Conservation (phyloP, 2,329 filamentous ascomycete species). For the Chaetothyriales sp. region DNA sequence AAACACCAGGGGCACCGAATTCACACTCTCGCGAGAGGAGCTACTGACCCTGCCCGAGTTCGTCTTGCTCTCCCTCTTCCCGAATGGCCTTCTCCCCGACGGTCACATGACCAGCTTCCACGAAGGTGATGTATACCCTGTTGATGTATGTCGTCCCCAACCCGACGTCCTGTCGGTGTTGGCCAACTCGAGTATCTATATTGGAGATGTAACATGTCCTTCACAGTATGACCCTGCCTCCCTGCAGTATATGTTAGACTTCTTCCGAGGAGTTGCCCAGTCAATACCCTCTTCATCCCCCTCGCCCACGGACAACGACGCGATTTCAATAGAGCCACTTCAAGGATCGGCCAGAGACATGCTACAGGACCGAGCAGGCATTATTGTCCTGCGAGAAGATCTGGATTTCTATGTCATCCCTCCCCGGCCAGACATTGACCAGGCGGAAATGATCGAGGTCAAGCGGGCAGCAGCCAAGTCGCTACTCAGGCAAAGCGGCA, state of each 20-base stretch:
- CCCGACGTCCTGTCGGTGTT: constrained; percentile 15
- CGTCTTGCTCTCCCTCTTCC: constrained; percentile 90
- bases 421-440: constrained; percentile 65
- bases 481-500: constrained; percentile 78
- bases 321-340: constrained; percentile 58
- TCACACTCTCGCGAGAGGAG: constrained; percentile 88
- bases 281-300: constrained; percentile 67
- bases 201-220: constrained; percentile 38
- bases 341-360: constrained; percentile 56
- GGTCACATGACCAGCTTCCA: constrained; percentile 87
- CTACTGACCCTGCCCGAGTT: constrained; percentile 92
- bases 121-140: constrained; percentile 86
- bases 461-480: constrained; percentile 82
- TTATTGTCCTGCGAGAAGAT: constrained; percentile 91
- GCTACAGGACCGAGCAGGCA: constrained; percentile 77
- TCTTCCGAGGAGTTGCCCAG: constrained; percentile 90
- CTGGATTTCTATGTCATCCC: constrained; percentile 96
- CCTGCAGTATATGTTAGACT: constrained; percentile 97
- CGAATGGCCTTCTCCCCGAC: constrained; percentile 94
- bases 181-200: constrained; percentile 17
- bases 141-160: constrained; percentile 60
- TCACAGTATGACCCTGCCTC: constrained; percentile 88
- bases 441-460: constrained; percentile 84
- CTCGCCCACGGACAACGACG: constrained; percentile 48
- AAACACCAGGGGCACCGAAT: constrained; percentile 64